Conservation (phyloP, 2,329 filamentous ascomycete species). For the Pseudohalonectria lignicola region DNA sequence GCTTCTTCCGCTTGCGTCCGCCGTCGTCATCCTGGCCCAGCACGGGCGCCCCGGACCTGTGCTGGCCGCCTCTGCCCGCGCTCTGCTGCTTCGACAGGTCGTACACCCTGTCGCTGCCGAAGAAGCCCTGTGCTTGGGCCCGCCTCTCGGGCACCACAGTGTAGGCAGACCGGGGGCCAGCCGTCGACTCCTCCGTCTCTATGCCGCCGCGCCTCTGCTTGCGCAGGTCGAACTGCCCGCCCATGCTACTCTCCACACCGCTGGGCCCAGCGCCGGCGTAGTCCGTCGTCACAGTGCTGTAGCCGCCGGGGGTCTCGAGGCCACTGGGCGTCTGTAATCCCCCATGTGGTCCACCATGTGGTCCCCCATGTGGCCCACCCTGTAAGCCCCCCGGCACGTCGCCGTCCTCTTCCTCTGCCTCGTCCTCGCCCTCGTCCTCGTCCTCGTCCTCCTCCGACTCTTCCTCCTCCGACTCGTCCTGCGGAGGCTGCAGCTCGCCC, state of each 20-base stretch:
- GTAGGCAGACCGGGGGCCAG: slow-evolving; percentile 67
- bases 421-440: slow-evolving; percentile 47
- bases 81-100: slow-evolving; percentile 54
- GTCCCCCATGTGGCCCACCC: slow-evolving; percentile 44
- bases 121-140: slow-evolving; percentile 82
- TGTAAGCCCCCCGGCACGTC: slow-evolving; percentile 51
- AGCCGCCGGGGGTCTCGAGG: slow-evolving; percentile 69
- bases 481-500: slow-evolving; percentile 79
- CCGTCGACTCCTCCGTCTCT: slow-evolving; percentile 72
- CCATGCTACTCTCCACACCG: slow-evolving; percentile 61
- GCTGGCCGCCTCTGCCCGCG: no score
- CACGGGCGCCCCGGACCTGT: slow-evolving; percentile 47
- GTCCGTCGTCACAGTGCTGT: slow-evolving; percentile 75
- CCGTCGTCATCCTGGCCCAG: slow-evolving; percentile 70
- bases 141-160: slow-evolving; percentile 84
- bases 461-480: slow-evolving; percentile 63
- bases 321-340: slow-evolving; percentile 67
- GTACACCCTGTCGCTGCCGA: slow-evolving; percentile 88
- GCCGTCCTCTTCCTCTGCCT: slow-evolving; percentile 61
- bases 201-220: slow-evolving; percentile 69
- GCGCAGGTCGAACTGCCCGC: slow-evolving; percentile 81
- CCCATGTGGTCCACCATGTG: slow-evolving; percentile 48
- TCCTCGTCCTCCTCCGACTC: slow-evolving; percentile 45
- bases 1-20: slow-evolving; percentile 81
- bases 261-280: slow-evolving; percentile 50